A percentile compares a stretch with the other conserved stretches of the same genome.
Evolutionary conservation across 2,329 filamentous ascomycete genomes (phyloP).

Genomic region (Ustilaginoidea virens): DNA sequence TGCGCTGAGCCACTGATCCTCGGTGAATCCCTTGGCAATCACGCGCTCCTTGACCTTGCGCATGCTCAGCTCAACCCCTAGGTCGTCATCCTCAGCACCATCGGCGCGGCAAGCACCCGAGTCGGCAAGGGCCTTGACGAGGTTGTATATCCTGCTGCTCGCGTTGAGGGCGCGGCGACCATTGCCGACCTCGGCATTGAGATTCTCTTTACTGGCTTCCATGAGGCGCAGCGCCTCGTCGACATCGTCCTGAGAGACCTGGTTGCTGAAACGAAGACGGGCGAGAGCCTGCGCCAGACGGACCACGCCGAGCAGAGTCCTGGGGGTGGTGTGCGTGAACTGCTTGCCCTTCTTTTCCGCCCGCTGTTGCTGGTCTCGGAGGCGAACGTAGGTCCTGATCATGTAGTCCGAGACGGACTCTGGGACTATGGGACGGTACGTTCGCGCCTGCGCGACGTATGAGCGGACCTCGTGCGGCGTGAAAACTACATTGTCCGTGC

Average conservation of each 20-base stretch:
- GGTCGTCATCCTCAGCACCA: slow-evolving; percentile 37
- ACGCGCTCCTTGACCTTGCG: slow-evolving; percentile 81
- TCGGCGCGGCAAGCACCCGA: slow-evolving; percentile 73
- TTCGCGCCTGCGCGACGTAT: slow-evolving; percentile 85
- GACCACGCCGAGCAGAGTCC: slow-evolving; percentile 83
- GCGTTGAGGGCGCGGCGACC: slow-evolving; percentile 58
- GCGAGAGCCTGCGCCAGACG: slow-evolving; percentile 90
- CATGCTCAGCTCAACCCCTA: slow-evolving; percentile 61
- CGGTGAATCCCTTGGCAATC: slow-evolving; percentile 90
- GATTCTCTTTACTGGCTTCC: slow-evolving; percentile 83
- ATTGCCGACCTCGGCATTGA: slow-evolving; percentile 54
- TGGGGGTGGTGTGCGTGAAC: slow-evolving; percentile 85
- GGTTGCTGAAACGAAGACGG: slow-evolving; percentile 72
- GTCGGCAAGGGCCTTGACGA: slow-evolving; percentile 79
- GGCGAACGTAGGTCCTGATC: slow-evolving; percentile 87
- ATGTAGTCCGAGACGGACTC: slow-evolving; percentile 86
- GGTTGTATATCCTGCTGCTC: slow-evolving; percentile 83
- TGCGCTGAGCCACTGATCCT: slow-evolving; percentile 75
- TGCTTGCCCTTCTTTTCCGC: slow-evolving; percentile 85
- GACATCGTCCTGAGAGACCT: slow-evolving; percentile 81
- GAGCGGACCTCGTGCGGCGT: slow-evolving; percentile 86
- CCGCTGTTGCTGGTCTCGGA: slow-evolving; percentile 81
- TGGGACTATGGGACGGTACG: slow-evolving; percentile 75
- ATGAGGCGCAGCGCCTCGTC: slow-evolving; percentile 85
- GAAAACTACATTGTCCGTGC: slow-evolving; percentile 53